A percentile compares a stretch with the other conserved stretches of the same genome.
phyloP scores from a whole-genome alignment of 352 stramenopile genomes.

The Phytopythium mirpurense region DNA sequence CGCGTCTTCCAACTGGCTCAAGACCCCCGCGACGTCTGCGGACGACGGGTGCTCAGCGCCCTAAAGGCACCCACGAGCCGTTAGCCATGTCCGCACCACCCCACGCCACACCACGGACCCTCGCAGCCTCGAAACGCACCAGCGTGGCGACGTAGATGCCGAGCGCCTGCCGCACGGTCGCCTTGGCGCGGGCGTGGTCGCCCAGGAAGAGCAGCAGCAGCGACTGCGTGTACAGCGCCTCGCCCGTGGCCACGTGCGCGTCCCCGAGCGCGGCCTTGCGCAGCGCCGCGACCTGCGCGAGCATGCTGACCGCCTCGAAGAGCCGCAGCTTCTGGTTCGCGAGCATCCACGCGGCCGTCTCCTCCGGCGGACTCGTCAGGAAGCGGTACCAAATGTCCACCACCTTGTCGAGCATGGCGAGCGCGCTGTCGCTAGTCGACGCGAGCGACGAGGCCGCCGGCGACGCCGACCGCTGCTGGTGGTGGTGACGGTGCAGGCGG shows the following conservation, averaged over 20 bases:
- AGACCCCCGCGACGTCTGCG: slow-evolving; percentile 42
- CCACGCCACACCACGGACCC: neutral
- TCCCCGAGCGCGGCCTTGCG: slow-evolving; percentile 32
- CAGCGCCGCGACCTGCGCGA: slow-evolving; percentile 43
- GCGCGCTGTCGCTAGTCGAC: slow-evolving; percentile 31
- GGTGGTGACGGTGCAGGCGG: slow-evolving; percentile 30
- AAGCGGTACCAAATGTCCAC: slow-evolving; percentile 80
- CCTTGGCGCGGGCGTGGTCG: slow-evolving; percentile 42
- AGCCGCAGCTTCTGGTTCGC: slow-evolving; percentile 52
- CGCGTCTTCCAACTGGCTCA: slow-evolving; percentile 45
- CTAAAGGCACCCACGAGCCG: slow-evolving; percentile 8
- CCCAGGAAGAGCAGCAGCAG: slow-evolving; percentile 51
- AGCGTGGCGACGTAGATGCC: slow-evolving; percentile 53
- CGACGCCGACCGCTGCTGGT: slow-evolving; percentile 6
- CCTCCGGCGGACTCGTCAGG: slow-evolving; percentile 59
- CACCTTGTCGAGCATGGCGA: slow-evolving; percentile 73
- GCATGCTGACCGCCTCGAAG: slow-evolving; percentile 50
- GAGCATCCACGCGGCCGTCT: slow-evolving; percentile 59
- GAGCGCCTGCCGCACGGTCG: slow-evolving; percentile 42
- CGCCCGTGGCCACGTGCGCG: slow-evolving; percentile 51
- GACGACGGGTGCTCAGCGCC: slow-evolving; percentile 55
- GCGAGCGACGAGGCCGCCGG: neutral
- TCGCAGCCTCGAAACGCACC: slow-evolving; percentile 15
- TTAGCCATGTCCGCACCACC: neutral
- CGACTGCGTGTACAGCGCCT: slow-evolving; percentile 55